Evolutionary conservation across 2,329 filamentous ascomycete species (phyloP), one percentile per base, ranked within the genome.

Genomic region (Fusarium sp.): DNA sequence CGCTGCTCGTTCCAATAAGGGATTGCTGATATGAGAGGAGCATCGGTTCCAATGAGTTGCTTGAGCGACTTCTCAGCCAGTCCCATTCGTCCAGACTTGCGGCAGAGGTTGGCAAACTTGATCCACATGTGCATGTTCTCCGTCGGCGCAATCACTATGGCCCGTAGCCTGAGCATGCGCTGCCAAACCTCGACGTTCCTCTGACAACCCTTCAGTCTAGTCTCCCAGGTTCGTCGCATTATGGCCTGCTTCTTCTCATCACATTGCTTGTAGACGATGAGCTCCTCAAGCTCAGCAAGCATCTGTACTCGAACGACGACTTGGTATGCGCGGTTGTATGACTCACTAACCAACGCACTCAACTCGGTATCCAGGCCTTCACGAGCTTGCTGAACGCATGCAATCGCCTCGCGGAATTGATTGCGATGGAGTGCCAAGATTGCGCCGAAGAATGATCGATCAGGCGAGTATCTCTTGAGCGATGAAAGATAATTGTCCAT

Each of bases 101-200:
- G 93, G 82, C 97, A 99, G 10, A 99, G 89, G 77, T 98, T 99
- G 77, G 96, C 94, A 80, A 98, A 99, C 80, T 99, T 99, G 85
- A 99, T 98, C 91, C 95, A 98, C 94, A 99, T 99, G 78, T 97
- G 93, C 86, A 97, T 94, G 78, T 98, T 98, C 80, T 99, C 95
- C 38, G 90, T 90, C 0, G 97, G 95, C 2, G 92, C 92, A 69
- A 98, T 95, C 66, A 99, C 96, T 57, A 99, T 87, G 25, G 94
- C 93, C 67, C 96, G 91, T 37, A 99, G 91, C 79, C 97, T 96
- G 61, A 99, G 90, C 94, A 98, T 98, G 67, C 96, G 91, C 80
- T 98, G 95, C 96, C 96, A 99, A 7, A 98, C 94, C 78, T 99
- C 96, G 25, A 98, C 95, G 76, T 98, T 98, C 63, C 96, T 92